phyloP scores from a whole-genome alignment of 768 basidiomycete species.

The Leccinellum luteum region DNA sequence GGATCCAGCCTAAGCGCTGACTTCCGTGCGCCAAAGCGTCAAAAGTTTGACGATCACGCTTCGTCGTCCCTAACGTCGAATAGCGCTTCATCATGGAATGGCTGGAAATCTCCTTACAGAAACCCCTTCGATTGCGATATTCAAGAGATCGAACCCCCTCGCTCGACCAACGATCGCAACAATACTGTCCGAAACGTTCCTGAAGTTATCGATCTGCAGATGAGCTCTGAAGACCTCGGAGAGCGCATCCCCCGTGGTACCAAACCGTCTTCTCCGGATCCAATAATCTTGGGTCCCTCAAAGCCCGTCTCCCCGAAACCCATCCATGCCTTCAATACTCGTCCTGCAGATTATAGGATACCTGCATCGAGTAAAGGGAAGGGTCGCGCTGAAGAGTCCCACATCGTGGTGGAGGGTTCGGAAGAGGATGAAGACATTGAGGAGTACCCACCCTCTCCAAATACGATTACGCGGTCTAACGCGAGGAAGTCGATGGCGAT shows the following conservation, averaged over 20 bases:
- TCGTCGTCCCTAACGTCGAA: background rate
- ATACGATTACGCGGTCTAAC: background rate
- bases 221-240: constrained; percentile 23
- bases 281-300: constrained; percentile 2
- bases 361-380: constrained; percentile 22
- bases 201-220: constrained; percentile 21
- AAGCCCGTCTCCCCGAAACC: background rate
- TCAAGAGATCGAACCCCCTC: constrained; percentile 14
- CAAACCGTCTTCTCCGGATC: constrained; percentile 26
- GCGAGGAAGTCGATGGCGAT: constrained; percentile 10
- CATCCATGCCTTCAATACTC: constrained; percentile 22
- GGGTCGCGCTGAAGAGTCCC: constrained; percentile 14
- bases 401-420: constrained; percentile 18
- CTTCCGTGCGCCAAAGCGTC: constrained; percentile 22
- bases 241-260: constrained; percentile 14
- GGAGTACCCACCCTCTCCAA: constrained; percentile 13
- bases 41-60: constrained; percentile 12
- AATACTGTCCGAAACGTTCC: constrained; percentile 9
- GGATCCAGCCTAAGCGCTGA: background rate
- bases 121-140: constrained; percentile 20
- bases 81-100: background rate
- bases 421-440: constrained; percentile 26
- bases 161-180: background rate
- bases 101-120: background rate
- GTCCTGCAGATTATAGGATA: constrained; percentile 10